Evolutionary conservation across 2,329 filamentous ascomycete species (phyloP).

Genomic region (Fusarium lateritium): DNA sequence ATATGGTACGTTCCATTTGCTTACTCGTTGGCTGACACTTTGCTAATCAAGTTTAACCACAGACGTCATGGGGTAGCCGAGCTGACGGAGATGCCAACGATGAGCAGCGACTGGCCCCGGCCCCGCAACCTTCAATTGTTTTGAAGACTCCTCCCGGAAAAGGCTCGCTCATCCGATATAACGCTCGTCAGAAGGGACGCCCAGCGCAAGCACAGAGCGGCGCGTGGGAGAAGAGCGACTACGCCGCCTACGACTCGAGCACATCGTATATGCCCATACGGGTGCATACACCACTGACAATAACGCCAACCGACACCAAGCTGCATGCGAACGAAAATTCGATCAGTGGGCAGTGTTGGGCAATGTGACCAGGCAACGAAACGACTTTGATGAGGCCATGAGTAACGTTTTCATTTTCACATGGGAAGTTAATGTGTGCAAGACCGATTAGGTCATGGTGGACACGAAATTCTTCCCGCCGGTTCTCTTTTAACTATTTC

Average conservation of each 20-base stretch:
- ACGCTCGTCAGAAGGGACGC: conserved; percentile 60
- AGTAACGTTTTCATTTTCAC: conserved; percentile 45
- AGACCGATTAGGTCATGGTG: conserved; percentile 35
- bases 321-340: conserved; percentile 45
- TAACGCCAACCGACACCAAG: conserved; percentile 41
- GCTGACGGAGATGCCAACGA: conserved; percentile 92
- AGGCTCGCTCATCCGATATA: conserved; percentile 62
- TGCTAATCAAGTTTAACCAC: conserved; percentile 34
- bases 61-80: conserved; percentile 97
- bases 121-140: conserved; percentile 59
- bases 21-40: neutral
- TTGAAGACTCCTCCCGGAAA: conserved; percentile 62
- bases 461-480: conserved; percentile 32
- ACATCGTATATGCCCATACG: conserved; percentile 55
- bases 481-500: conserved; percentile 29
- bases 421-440: conserved; percentile 34
- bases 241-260: conserved; percentile 55
- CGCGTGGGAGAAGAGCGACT: conserved; percentile 53
- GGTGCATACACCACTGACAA: conserved; percentile 45
- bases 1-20: conserved; percentile 75
- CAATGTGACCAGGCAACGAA: conserved; percentile 44
- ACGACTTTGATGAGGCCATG: conserved; percentile 50
- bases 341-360: conserved; percentile 40
- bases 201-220: conserved; percentile 46
- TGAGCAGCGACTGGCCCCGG: conserved; percentile 74